These are phyloP conservation scores for Penicillium coffeae DNA, from an alignment of 495 filamentous ascomycete species.

Conservation along the genomic window DNA sequence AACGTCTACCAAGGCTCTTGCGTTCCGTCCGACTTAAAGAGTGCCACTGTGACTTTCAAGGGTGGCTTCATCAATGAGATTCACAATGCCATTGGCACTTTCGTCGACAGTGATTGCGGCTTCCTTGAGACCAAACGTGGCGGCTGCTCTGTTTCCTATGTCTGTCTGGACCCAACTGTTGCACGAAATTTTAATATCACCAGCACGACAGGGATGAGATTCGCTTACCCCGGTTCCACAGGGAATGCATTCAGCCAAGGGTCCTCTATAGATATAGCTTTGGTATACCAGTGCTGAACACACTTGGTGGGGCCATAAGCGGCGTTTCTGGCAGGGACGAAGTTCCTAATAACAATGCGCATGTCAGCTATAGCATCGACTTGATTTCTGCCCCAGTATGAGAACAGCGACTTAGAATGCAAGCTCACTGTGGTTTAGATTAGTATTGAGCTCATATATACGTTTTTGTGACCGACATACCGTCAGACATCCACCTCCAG, in stretches of 20 bases:
- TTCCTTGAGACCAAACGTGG: slow-evolving; percentile 27
- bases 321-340: slow-evolving; percentile 23
- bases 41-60: slow-evolving; percentile 39
- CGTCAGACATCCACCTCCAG: not conserved
- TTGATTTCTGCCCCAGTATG: too few relatives aligned
- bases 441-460: not conserved
- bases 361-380: not conserved
- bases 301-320: slow-evolving; percentile 38
- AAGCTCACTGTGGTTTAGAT: not conserved
- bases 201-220: not conserved
- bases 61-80: slow-evolving; percentile 29
- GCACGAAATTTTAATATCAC: not conserved
- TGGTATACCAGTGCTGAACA: slow-evolving; percentile 32
- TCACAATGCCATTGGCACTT: slow-evolving; percentile 31
- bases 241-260: slow-evolving; percentile 32
- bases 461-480: not conserved
- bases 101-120: slow-evolving; percentile 28
- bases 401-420: too few relatives aligned
- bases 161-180: slow-evolving; percentile 38
- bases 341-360: not conserved
- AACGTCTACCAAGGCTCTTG: slow-evolving; percentile 6
- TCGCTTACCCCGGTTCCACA: slow-evolving; percentile 16
- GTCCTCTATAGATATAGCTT: slow-evolving; percentile 40
- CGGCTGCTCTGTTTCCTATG: slow-evolving; percentile 39
- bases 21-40: slow-evolving; percentile 1